Conservation (phyloP, 2,329 filamentous ascomycete species). For the Leptodontidium sp. region DNA sequence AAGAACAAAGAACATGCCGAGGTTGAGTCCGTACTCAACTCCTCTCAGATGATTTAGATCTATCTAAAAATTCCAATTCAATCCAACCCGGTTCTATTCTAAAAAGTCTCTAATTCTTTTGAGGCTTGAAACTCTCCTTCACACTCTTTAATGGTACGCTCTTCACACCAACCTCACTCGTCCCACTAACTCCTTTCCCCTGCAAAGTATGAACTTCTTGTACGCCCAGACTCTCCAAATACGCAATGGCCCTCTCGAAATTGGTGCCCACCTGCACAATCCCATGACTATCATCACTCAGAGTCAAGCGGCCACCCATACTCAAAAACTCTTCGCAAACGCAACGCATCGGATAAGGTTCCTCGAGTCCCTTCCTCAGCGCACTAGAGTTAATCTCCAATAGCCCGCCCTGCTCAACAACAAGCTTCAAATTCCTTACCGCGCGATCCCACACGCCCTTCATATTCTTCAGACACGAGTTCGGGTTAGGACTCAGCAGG, state of each 20-base stretch:
- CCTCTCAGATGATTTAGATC: not conserved
- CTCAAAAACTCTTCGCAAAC: constrained; percentile 81
- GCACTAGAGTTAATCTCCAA: constrained; percentile 90
- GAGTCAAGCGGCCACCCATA: constrained; percentile 81
- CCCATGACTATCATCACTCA: constrained; percentile 96
- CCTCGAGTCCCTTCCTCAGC: constrained; percentile 85
- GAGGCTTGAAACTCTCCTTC: constrained; percentile 36
- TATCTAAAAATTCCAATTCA: not conserved
- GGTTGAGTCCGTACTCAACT: not conserved
- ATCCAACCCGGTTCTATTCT: not conserved
- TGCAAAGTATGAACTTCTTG: constrained; percentile 58
- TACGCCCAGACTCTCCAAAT: constrained; percentile 72
- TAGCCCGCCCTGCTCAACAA: constrained; percentile 78
- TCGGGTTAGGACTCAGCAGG: constrained; percentile 76
- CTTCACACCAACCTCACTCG: constrained; percentile 23
- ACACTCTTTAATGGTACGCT: constrained; percentile 35
- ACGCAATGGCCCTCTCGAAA: constrained; percentile 75
- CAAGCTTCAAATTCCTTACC: constrained; percentile 74
- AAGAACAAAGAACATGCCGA: not conserved
- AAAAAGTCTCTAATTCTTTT: not conserved
- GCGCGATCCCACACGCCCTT: constrained; percentile 77
- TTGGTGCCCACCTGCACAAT: constrained; percentile 88
- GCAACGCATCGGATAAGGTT: constrained; percentile 84
- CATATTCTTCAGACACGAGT: constrained; percentile 60
- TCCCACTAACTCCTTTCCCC: constrained; percentile 14